These are phyloP conservation scores for Sporothrix euskadiensis DNA, from an alignment of 2,329 filamentous ascomycete genomes.

Conservation along the genomic window DNA sequence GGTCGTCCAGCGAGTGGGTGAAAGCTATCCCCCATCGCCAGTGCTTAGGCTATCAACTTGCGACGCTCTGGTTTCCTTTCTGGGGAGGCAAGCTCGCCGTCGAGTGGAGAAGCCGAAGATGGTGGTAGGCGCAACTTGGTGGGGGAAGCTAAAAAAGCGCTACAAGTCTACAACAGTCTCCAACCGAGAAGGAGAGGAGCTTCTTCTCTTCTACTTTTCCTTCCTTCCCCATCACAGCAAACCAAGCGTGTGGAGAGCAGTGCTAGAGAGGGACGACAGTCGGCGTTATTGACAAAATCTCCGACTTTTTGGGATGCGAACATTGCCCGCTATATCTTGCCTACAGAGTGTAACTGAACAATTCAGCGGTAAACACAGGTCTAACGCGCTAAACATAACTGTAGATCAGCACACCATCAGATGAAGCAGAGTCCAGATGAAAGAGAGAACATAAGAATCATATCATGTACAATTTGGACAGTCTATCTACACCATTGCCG, in stretches of 20 bases:
- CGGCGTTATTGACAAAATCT: not conserved
- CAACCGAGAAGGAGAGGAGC: not conserved
- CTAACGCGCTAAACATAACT: not conserved
- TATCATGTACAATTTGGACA: not conserved
- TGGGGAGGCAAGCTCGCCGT: not conserved
- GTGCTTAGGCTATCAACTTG: conserved; percentile 19
- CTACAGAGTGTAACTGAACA: not conserved
- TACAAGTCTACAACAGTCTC: not conserved
- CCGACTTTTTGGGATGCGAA: not conserved
- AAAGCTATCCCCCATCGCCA: not conserved
- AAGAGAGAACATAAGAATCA: not conserved
- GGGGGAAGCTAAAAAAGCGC: not conserved
- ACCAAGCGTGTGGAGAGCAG: not conserved
- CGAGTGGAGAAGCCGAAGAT: not conserved
- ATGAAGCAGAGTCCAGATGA: not conserved
- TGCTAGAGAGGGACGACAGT: not conserved
- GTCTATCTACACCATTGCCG: not conserved
- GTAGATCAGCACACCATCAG: not conserved
- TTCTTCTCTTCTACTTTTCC: not conserved
- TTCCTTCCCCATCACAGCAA: not conserved
- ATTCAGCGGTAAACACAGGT: too few relatives aligned
- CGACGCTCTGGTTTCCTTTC: conserved; percentile 12
- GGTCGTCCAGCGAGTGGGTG: not conserved
- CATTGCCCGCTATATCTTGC: too few relatives aligned
- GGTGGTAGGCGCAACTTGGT: not conserved